These are phyloP conservation scores for Sarocladium brachiariae DNA, from an alignment of 2,329 filamentous ascomycete species.

Conservation along the genomic window DNA sequence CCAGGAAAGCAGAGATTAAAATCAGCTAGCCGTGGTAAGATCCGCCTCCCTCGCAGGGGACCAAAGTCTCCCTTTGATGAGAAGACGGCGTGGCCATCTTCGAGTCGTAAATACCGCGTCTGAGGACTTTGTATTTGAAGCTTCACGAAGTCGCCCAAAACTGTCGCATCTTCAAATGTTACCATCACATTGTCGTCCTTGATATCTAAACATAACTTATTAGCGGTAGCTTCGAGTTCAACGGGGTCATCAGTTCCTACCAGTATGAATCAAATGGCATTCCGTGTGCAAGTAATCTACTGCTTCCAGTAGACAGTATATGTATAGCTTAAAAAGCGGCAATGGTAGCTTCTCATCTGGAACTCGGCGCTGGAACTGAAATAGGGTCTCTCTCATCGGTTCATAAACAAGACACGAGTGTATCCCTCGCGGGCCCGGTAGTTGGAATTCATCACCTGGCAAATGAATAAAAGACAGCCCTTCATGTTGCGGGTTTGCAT, in stretches of 20 bases:
- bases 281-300: constrained; percentile 17
- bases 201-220: too few relatives aligned
- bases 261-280: constrained; percentile 17
- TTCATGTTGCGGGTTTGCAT: constrained; percentile 14
- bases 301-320: constrained; percentile 15
- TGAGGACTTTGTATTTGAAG: too few relatives aligned
- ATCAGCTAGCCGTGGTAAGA: too few relatives aligned
- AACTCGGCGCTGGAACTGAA: constrained; percentile 13
- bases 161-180: too few relatives aligned
- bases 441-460: constrained; percentile 14
- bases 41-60: too few relatives aligned
- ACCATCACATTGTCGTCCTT: too few relatives aligned
- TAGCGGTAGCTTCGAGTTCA: not conserved
- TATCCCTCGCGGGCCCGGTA: constrained; percentile 13
- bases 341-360: constrained; percentile 11
- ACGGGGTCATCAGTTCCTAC: constrained; percentile 4
- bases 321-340: constrained; percentile 14
- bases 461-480: constrained; percentile 12
- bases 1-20: too few relatives aligned
- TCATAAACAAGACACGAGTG: constrained; percentile 18
- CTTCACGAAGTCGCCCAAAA: too few relatives aligned
- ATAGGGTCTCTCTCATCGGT: constrained; percentile 17
- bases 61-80: too few relatives aligned
- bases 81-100: too few relatives aligned
- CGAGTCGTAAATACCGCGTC: too few relatives aligned